Evolutionary conservation across 345 rosid species (phyloP).

Genomic region (Conringia planisiliqua): DNA sequence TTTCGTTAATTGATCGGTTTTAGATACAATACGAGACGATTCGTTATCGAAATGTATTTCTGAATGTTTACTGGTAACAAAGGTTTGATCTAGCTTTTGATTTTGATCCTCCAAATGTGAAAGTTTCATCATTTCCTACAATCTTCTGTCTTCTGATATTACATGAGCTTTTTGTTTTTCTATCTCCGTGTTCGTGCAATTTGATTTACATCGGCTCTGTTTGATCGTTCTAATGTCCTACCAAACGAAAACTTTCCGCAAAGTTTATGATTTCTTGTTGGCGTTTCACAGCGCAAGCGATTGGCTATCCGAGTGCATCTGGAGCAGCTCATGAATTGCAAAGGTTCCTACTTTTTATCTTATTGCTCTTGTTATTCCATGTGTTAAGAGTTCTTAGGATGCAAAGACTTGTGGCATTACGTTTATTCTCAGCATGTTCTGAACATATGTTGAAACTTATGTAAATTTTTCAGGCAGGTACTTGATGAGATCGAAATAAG

Average conservation of each 20-base stretch:
- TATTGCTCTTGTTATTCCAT: background rate
- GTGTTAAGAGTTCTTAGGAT: background rate
- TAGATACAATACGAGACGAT: background rate
- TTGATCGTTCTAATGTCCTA: background rate
- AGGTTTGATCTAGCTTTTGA: background rate
- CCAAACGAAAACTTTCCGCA: background rate
- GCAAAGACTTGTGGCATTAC: background rate
- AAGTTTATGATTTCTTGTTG: constrained; percentile 11
- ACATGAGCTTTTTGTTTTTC: no score
- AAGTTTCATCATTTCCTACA: background rate
- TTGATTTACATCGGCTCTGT: no score
- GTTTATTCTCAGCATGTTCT: background rate
- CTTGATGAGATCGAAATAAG: constrained; percentile 92
- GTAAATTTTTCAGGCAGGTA: constrained; percentile 47
- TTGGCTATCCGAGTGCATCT: constrained; percentile 52
- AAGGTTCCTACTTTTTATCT: background rate
- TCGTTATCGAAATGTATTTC: background rate
- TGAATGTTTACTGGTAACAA: background rate
- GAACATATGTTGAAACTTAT: background rate
- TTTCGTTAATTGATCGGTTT: background rate
- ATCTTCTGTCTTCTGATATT: no score
- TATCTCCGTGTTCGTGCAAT: no score
- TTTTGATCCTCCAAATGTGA: background rate
- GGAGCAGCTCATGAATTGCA: constrained; percentile 53
- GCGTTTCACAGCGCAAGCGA: constrained; percentile 57